phyloP scores from a whole-genome alignment of 306 rosid genomes.

The Vigna reflexopilosa region DNA sequence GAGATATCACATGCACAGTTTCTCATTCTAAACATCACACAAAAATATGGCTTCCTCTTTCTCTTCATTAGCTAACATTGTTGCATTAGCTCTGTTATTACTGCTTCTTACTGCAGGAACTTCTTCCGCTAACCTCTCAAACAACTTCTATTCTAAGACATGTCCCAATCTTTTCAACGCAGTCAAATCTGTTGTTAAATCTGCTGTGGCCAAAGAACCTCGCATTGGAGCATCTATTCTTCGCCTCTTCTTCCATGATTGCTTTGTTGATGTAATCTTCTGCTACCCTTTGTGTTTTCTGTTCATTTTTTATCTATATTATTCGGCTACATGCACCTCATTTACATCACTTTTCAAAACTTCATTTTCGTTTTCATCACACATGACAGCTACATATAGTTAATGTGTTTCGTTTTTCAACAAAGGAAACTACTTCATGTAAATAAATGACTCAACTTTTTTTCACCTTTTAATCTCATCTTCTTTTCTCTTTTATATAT shows the following conservation, averaged over 20 bases:
- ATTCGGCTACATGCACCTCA: not conserved
- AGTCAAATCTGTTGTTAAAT: slow-evolving; percentile 54
- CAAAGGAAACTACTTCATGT: not conserved
- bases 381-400: not conserved
- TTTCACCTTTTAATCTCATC: not conserved
- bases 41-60: slow-evolving; percentile 47
- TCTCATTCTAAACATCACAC: not conserved
- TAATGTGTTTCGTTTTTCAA: not conserved
- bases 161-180: slow-evolving; percentile 64
- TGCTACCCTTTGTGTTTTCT: not conserved
- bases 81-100: slow-evolving; percentile 34
- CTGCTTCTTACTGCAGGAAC: slow-evolving; percentile 40
- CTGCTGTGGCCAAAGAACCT: slow-evolving; percentile 62
- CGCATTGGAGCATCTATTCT: slow-evolving; percentile 55
- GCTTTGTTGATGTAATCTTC: slow-evolving; percentile 72
- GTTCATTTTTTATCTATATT: not conserved
- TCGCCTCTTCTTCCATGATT: slow-evolving; percentile 85
- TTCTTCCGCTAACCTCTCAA: slow-evolving; percentile 61
- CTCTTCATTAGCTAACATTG: not conserved
- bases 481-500: not conserved
- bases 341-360: not conserved
- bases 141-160: slow-evolving; percentile 54
- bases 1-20: not conserved
- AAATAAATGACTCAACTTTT: not conserved
- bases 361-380: not conserved